Base-by-base conservation (phyloP, 805 yeast genomes). In the Saturnispora ahearnii region DNA sequence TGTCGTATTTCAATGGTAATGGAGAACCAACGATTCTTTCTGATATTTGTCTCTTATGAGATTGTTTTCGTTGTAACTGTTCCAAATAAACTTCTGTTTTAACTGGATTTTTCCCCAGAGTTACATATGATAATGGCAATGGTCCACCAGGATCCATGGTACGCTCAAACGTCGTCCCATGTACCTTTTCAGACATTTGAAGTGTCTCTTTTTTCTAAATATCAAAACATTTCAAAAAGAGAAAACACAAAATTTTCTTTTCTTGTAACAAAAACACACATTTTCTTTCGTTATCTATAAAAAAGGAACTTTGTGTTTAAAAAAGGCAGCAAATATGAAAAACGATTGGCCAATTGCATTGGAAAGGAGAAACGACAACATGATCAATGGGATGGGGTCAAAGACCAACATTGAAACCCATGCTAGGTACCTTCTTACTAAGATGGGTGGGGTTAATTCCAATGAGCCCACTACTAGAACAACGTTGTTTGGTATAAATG, bases 401-500 rank as follows among this genome's bases (percentile, higher is more conserved):
- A 36, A 18, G 4, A 36, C 18, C 4, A 36, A 8, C 24, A 36
- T 36, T 36, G 40, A 36, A 15, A 36, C 26, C 12, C 40, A 36
- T 36, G 40, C 40, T n/a, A 36, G 40, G 11, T 36, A 36, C 11
- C 11, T 36, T 22, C 21, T 36, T 18, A 15, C 40, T 10, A 36
- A 36, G 21, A 36, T 36, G 26, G 40, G 40, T 8, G 28, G 40
- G 12, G 21, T 12, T 12, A 18, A 36, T 15, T 15, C 40, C 21
- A 36, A 11, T 36, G 40, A 36, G 40, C 40, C 24, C 10, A 22
- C n/a, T 15, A 22, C 29, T 13, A 37, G 13, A 22, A n/a, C 28
- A 21, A 37, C 18, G 9, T 18, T 18, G 26, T 40, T 32, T 38
- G 50, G 50, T 18, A 6, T 31, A n/a, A 41, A 65, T 48, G 74